A percentile compares a stretch with the other conserved stretches of the same genome.
Evolutionary conservation across 225 moss, liverwort and hornwort species (phyloP).

Genomic region (Sphagnum contortum): DNA sequence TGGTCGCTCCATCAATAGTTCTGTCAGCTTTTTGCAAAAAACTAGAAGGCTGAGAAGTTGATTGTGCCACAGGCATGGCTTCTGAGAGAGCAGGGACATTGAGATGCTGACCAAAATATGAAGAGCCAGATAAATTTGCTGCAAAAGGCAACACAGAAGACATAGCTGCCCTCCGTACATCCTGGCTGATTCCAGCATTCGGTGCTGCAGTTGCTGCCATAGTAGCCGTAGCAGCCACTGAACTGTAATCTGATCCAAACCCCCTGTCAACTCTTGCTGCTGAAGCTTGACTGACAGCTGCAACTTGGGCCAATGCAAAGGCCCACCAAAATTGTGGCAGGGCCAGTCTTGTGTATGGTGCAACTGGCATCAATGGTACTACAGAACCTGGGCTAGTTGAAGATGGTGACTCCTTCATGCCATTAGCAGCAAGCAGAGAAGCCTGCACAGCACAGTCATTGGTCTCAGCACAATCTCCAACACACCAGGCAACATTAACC

Average conservation of each 20-base stretch:
- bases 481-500: not conserved
- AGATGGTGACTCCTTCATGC: conserved; percentile 12
- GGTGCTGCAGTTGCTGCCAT: conserved; percentile 4
- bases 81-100: conserved; percentile 14
- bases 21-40: no score
- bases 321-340: conserved; percentile 46
- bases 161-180: no score
- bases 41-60: no score
- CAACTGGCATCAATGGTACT: conserved; percentile 5
- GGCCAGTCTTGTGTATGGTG: conserved; percentile 19
- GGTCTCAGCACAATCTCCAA: not conserved
- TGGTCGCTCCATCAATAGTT: no score
- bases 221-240: conserved; percentile 31
- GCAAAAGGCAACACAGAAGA: conserved; percentile 1
- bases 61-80: no score
- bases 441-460: no score
- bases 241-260: conserved; percentile 16
- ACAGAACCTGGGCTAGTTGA: conserved; percentile 4
- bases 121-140: conserved; percentile 10
- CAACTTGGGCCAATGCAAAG: conserved; percentile 41
- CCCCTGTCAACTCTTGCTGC: conserved; percentile 17
- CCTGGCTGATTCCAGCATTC: no score
- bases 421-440: conserved; percentile 17
- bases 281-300: conserved; percentile 31
- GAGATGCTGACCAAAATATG: conserved; percentile 7